Evolutionary conservation across 805 yeast species (phyloP).

Genomic region (Barnettozyma vustinii): DNA sequence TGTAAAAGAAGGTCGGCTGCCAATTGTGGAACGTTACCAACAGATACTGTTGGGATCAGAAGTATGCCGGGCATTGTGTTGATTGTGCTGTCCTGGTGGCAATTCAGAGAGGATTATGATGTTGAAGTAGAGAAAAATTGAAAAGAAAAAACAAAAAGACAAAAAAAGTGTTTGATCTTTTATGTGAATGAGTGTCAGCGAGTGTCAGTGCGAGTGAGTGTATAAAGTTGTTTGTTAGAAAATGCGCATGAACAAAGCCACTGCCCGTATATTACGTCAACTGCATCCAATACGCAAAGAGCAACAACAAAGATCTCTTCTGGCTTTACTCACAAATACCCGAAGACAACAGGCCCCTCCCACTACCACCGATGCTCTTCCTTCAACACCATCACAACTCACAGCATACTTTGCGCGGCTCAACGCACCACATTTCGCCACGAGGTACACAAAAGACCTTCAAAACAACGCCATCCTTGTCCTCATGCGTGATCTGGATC

Average conservation of each 20-base stretch:
- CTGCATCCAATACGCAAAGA: neutral
- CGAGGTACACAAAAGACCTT: neutral
- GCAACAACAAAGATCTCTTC: neutral
- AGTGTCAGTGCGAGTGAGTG: neutral
- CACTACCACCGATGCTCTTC: neutral
- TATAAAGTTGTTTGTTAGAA: neutral
- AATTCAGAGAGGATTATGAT: neutral
- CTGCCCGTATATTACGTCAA: neutral
- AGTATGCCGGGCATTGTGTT: conserved; percentile 1
- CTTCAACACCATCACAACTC: neutral
- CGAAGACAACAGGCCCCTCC: neutral
- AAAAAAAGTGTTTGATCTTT: neutral
- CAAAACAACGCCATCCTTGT: neutral
- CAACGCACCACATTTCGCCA: neutral
- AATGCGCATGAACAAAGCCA: neutral
- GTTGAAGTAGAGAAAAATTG: neutral
- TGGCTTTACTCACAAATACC: neutral
- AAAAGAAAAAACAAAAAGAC: too few species aligned
- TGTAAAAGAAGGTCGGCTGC: conserved; percentile 68
- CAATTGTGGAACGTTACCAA: conserved; percentile 89
- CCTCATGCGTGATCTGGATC: neutral
- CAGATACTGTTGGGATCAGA: conserved; percentile 67
- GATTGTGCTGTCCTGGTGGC: neutral
- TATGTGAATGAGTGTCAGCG: neutral
- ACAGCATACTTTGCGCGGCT: neutral